Base-by-base conservation (phyloP, 1,284 basidiomycete genomes). In the Marasmius sp. region DNA sequence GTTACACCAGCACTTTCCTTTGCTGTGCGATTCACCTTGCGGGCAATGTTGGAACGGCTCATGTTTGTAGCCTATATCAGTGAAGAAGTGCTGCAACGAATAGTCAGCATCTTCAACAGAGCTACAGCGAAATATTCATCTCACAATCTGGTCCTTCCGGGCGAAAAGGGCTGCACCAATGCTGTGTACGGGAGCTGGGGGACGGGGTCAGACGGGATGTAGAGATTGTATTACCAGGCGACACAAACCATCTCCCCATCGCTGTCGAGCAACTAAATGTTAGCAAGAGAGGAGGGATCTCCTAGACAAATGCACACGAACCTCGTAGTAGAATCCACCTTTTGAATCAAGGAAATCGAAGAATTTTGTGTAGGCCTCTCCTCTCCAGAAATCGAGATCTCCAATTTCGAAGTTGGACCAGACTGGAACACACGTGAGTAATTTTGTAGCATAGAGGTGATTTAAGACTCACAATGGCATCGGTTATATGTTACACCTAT, bases 301-400 rank as follows among this genome's bases (percentile, higher is more conserved):
- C 16, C 8, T n/a, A 3, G 20, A n/a, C 47, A 22, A 27, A 51
- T 18, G 38, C 2, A 64, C 9, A 18, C 68, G 20, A 64, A 85
- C 87, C 84, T 96, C 94, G 68, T 96, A 95, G 75, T 94, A 94
- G 76, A 95, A 95, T n/a, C 95, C 95, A 63, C 95, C 95, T 38
- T 86, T 82, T 51, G 84, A 72, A 71, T 98, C 95, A 20, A 98
- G 82, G 73, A 85, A 84, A 51, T 94, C 86, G 69, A 97, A 97
- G 81, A 89, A 97, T 69, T 92, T 89, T 64, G 78, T 80, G 77
- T 97, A 97, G 0, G 90, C 86, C 65, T 94, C 86, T 20, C 83
- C 77, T 66, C 95, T 83, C 91, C 93, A 95, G 68, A 97, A 88
- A 68, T 92, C 87, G 65, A 92, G 79, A 72, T 88, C 86, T 47